A percentile compares a stretch with the other conserved stretches of the same genome.
phyloP scores from a whole-genome alignment of 805 yeast species.

The Lipomyces starkeyi region DNA sequence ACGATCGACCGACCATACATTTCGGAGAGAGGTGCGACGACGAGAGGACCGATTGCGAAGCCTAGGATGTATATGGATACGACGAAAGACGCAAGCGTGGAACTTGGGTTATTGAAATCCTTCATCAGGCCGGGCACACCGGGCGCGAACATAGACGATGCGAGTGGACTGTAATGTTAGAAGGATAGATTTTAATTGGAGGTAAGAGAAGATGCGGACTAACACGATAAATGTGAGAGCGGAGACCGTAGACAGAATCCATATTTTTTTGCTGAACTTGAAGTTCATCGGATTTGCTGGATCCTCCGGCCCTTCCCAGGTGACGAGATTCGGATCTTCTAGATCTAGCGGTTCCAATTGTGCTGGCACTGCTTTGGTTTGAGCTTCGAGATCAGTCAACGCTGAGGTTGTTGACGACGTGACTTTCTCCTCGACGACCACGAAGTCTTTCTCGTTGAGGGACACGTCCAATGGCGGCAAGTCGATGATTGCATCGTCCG shows the following conservation, averaged over 20 bases:
- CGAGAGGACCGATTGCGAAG: constrained; percentile 53
- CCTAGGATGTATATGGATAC: constrained; percentile 61
- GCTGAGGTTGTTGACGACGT: neutral
- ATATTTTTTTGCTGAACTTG: constrained; percentile 12
- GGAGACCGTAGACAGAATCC: constrained; percentile 17
- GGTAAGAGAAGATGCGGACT: neutral
- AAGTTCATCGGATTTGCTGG: constrained; percentile 42
- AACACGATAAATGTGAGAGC: constrained; percentile 22
- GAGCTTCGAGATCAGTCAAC: constrained; percentile 6
- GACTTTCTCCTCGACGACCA: neutral
- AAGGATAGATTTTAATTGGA: neutral
- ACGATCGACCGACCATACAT: constrained; percentile 71
- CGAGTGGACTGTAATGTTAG: constrained; percentile 27
- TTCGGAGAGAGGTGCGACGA: constrained; percentile 67
- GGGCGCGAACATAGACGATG: constrained; percentile 34
- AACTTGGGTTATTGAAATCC: constrained; percentile 25
- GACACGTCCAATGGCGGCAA: neutral
- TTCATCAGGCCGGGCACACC: constrained; percentile 47
- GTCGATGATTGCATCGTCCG: neutral
- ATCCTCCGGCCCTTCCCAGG: constrained; percentile 49
- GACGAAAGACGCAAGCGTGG: constrained; percentile 54
- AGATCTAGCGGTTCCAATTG: neutral
- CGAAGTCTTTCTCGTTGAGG: neutral
- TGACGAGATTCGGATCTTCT: constrained; percentile 37
- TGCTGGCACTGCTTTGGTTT: neutral